Percentiles rank a stretch among this genome's conserved stretches.
These are phyloP conservation scores for Pelargonium australe DNA, from an alignment of 441 rosid genomes.

Conservation along the genomic window DNA sequence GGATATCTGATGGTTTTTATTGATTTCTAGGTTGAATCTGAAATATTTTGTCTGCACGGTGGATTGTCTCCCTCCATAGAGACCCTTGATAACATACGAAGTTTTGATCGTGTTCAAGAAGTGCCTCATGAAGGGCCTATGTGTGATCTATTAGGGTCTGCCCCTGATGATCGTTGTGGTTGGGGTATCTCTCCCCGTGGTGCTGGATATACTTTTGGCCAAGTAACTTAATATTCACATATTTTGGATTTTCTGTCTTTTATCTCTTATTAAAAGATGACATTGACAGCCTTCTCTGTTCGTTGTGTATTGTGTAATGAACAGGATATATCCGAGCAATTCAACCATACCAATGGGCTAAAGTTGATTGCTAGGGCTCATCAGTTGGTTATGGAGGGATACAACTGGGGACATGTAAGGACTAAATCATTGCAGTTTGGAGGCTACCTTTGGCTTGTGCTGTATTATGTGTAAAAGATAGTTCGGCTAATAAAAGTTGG, in stretches of 20 bases:
- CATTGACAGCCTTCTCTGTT: neutral
- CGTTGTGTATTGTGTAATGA: neutral
- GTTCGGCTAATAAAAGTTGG: neutral
- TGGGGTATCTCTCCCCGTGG: conserved; percentile 98
- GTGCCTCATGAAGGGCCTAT: conserved; percentile 76
- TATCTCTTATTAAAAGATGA: neutral
- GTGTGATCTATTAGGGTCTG: conserved; percentile 96
- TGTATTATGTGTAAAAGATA: neutral
- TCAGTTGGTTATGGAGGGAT: conserved; percentile 80
- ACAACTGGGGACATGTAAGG: conserved; percentile 61
- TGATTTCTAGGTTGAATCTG: conserved; percentile 1
- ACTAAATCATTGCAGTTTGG: neutral
- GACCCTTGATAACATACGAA: conserved; percentile 66
- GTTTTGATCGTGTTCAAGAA: conserved; percentile 35
- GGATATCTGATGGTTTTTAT: neutral
- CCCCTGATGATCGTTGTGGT: conserved; percentile 92
- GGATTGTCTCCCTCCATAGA: conserved; percentile 75
- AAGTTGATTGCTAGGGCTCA: conserved; percentile 71
- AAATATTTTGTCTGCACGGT: conserved; percentile 30
- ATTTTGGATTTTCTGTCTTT: neutral
- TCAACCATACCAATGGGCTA: conserved; percentile 54
- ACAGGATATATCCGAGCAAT: conserved; percentile 75
- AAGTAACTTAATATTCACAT: neutral
- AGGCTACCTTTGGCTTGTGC: conserved; percentile 14
- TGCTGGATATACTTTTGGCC: conserved; percentile 32